Evolutionary conservation across 139 green algal genomes (phyloP).

Genomic region (Micromonas pusilla): DNA sequence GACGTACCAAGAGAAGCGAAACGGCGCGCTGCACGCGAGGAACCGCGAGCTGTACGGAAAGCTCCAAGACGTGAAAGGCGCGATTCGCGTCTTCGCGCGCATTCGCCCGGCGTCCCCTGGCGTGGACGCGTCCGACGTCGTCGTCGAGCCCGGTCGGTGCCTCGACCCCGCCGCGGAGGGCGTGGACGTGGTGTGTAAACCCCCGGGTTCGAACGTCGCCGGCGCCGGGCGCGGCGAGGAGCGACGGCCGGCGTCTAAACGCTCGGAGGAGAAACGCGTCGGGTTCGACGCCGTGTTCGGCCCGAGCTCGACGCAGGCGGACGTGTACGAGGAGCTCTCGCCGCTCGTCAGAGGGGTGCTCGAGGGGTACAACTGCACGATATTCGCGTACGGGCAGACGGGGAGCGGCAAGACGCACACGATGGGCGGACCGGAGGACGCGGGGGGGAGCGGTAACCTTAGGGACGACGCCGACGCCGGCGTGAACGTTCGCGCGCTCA

Average conservation of each 20-base stretch:
- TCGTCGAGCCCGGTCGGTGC: not conserved
- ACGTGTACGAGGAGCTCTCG: slow-evolving; percentile 30
- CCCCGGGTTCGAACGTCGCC: not conserved
- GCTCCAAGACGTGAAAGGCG: slow-evolving; percentile 38
- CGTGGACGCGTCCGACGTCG: not conserved
- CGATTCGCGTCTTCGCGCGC: slow-evolving; percentile 47
- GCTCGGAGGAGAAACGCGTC: slow-evolving; percentile 35
- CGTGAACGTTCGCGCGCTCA: slow-evolving; percentile 39
- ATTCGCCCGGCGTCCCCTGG: slow-evolving; percentile 27
- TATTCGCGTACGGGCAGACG: slow-evolving; percentile 36
- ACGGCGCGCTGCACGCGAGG: not conserved
- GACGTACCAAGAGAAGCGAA: not conserved
- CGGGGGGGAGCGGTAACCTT: not conserved
- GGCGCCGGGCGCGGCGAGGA: not conserved
- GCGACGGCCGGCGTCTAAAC: not conserved
- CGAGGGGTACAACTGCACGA: slow-evolving; percentile 34
- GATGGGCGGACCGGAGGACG: slow-evolving; percentile 25
- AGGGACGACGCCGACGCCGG: slow-evolving; percentile 11
- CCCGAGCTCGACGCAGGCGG: slow-evolving; percentile 49
- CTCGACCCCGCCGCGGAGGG: not conserved
- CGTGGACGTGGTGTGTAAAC: not conserved
- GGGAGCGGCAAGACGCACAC: slow-evolving; percentile 35
- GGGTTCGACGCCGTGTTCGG: slow-evolving; percentile 79
- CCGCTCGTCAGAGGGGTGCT: slow-evolving; percentile 30
- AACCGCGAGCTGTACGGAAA: slow-evolving; percentile 5